Evolutionary conservation across 768 basidiomycete species (phyloP).

Genomic region (Aureoboletus auriporus): DNA sequence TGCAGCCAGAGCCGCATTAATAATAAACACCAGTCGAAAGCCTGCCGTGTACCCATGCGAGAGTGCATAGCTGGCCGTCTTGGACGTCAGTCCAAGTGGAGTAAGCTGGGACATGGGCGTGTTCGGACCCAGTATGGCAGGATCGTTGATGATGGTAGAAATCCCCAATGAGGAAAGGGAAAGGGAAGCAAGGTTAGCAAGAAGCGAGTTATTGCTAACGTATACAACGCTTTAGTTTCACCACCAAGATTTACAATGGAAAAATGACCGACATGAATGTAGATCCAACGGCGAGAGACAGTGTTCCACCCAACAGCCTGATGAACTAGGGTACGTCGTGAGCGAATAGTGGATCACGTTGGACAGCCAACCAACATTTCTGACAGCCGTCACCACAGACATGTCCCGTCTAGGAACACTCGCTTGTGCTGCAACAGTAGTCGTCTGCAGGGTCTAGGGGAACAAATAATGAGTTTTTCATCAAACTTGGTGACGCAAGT

Average conservation of each 20-base stretch:
- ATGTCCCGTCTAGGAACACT: slow-evolving; percentile 68
- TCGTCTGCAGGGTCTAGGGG: slow-evolving; percentile 52
- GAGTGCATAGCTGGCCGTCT: slow-evolving; percentile 40
- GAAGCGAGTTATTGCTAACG: slow-evolving; percentile 45
- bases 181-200: slow-evolving; percentile 36
- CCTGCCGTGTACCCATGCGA: slow-evolving; percentile 51
- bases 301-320: slow-evolving; percentile 64
- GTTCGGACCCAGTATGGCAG: slow-evolving; percentile 33
- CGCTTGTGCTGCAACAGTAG: slow-evolving; percentile 70
- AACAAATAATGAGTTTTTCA: neutral
- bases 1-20: slow-evolving; percentile 54
- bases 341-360: neutral
- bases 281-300: slow-evolving; percentile 59
- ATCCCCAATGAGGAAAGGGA: slow-evolving; percentile 36
- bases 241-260: slow-evolving; percentile 3
- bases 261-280: slow-evolving; percentile 45
- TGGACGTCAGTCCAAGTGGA: slow-evolving; percentile 33
- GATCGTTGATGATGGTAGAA: slow-evolving; percentile 46
- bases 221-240: neutral
- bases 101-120: slow-evolving; percentile 30
- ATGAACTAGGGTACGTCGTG: slow-evolving; percentile 47
- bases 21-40: slow-evolving; percentile 55
- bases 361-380: slow-evolving; percentile 42
- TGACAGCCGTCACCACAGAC: slow-evolving; percentile 69
- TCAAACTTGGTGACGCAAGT: slow-evolving; percentile 2